These are phyloP conservation scores for Pichia sp. DNA, from an alignment of 1,139 yeast genomes.

Conservation along the genomic window DNA sequence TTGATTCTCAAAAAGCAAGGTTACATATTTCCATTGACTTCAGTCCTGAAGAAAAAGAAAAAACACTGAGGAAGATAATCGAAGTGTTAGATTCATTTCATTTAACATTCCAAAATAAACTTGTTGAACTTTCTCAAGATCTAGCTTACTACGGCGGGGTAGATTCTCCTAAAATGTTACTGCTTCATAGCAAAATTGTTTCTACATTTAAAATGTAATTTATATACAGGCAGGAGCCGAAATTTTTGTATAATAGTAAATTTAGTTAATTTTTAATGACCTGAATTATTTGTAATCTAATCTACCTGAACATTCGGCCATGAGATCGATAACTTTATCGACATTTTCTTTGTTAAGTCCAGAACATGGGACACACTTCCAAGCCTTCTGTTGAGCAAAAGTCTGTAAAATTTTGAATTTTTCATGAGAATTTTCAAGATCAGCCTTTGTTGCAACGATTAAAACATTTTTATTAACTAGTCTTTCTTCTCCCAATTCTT, in stretches of 20 bases:
- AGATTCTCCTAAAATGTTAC: slow-evolving; percentile 53
- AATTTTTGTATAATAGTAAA: slow-evolving; percentile 1
- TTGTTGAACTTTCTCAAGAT: slow-evolving; percentile 49
- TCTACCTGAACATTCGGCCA: slow-evolving; percentile 59
- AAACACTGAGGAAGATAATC: slow-evolving; percentile 37
- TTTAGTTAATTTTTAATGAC: not conserved
- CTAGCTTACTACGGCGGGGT: slow-evolving; percentile 55
- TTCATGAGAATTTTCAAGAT: slow-evolving; percentile 47
- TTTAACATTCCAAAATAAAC: slow-evolving; percentile 47
- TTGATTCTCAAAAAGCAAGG: slow-evolving; percentile 30
- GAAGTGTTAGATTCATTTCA: slow-evolving; percentile 46
- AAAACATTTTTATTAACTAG: slow-evolving; percentile 54
- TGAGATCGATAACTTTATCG: slow-evolving; percentile 58
- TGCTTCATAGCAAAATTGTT: slow-evolving; percentile 30
- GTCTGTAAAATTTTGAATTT: slow-evolving; percentile 39
- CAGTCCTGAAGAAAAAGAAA: slow-evolving; percentile 4
- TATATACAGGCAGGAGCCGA: not conserved
- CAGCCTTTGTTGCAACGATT: slow-evolving; percentile 90
- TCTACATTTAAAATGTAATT: slow-evolving; percentile 14
- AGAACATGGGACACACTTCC: slow-evolving; percentile 82
- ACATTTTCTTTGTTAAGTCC: slow-evolving; percentile 69
- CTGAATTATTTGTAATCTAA: slow-evolving; percentile 2
- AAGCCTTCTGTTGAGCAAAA: slow-evolving; percentile 38
- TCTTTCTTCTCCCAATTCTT: slow-evolving; percentile 65
- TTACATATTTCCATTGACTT: slow-evolving; percentile 7